These are phyloP conservation scores for Miamiensis avidus DNA, from an alignment of 169 alveolate species.

Conservation along the genomic window DNA sequence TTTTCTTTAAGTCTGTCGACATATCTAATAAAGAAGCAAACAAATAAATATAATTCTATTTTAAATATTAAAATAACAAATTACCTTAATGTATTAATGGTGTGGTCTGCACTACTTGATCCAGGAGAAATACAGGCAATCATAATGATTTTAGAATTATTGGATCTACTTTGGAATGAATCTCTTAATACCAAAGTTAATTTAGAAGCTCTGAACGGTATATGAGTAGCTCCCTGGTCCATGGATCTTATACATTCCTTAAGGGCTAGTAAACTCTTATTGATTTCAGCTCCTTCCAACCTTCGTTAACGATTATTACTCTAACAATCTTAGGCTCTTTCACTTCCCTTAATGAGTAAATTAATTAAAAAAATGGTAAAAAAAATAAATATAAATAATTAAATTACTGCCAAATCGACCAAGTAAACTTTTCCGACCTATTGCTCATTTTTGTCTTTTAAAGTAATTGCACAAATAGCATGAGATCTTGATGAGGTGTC, in stretches of 20 bases:
- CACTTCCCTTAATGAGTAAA: slow-evolving; percentile 67
- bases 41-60: not conserved
- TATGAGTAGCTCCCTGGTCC: slow-evolving; percentile 69
- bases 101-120: slow-evolving; percentile 79
- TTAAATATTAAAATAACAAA: not conserved
- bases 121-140: slow-evolving; percentile 88
- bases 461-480: slow-evolving; percentile 78
- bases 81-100: slow-evolving; percentile 77
- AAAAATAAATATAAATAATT: too few species aligned
- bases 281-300: slow-evolving; percentile 89
- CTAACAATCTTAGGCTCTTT: slow-evolving; percentile 88
- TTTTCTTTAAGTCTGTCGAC: slow-evolving; percentile 73
- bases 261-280: slow-evolving; percentile 82
- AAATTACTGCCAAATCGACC: slow-evolving; percentile 80
- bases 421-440: slow-evolving; percentile 69
- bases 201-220: slow-evolving; percentile 86
- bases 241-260: slow-evolving; percentile 89
- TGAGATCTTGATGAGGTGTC: slow-evolving; percentile 87
- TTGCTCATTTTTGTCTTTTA: slow-evolving; percentile 58
- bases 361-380: not conserved
- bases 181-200: slow-evolving; percentile 86
- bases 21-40: slow-evolving; percentile 40
- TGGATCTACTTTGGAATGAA: slow-evolving; percentile 72
- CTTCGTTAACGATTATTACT: slow-evolving; percentile 80
- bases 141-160: slow-evolving; percentile 78